A percentile compares a stretch with the other conserved stretches of the same genome.
Conservation (phyloP, 495 filamentous ascomycete species). For the Poronia punctata region DNA sequence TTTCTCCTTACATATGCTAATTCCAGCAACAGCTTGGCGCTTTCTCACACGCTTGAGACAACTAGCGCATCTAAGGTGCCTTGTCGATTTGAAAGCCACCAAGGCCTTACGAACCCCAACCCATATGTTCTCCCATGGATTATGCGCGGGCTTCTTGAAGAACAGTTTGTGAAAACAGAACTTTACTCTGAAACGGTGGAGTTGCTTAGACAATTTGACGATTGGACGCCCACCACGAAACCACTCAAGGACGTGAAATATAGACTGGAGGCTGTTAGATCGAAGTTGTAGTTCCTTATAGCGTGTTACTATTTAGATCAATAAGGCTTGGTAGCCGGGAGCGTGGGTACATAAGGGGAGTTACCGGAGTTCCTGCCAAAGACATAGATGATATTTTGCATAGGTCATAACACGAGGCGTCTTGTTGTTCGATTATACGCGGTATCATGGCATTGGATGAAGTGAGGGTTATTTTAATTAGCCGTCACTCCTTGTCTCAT, state of each 20-base stretch:
- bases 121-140: conserved; percentile 92
- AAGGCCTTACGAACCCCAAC: conserved; percentile 48
- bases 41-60: conserved; percentile 81
- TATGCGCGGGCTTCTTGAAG: conserved; percentile 86
- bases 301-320: not conserved
- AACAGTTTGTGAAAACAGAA: conserved; percentile 80
- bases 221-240: conserved; percentile 87
- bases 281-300: conserved; percentile 52
- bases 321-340: not conserved
- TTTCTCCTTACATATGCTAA: conserved; percentile 14
- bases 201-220: conserved; percentile 80
- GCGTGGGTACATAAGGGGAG: conserved; percentile 7
- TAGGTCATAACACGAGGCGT: no score
- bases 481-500: no score
- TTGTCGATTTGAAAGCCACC: conserved; percentile 38
- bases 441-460: no score
- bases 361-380: conserved; percentile 11
- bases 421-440: no score
- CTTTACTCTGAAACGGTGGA: conserved; percentile 68
- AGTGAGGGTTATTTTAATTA: no score
- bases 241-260: conserved; percentile 94
- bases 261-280: conserved; percentile 83
- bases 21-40: conserved; percentile 53
- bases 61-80: conserved; percentile 51
- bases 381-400: conserved; percentile 6